These are phyloP conservation scores for Phlyctochytrium bullatum DNA, from an alignment of 192 early-diverging fungal species.

Conservation along the genomic window DNA sequence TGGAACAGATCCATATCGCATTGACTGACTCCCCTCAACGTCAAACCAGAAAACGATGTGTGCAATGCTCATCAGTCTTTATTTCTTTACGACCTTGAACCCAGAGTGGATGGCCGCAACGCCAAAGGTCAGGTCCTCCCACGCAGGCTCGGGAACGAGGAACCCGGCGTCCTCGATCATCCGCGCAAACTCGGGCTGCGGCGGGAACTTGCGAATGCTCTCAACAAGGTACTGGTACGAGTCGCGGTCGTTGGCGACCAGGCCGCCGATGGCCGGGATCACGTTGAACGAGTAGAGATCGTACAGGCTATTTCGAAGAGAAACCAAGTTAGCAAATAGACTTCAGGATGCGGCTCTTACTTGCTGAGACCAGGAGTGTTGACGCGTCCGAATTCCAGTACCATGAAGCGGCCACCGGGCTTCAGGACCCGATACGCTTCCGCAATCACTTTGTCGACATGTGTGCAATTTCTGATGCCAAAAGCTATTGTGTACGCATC, in stretches of 20 bases:
- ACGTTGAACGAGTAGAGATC: constrained; percentile 93
- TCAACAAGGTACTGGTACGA: constrained; percentile 99
- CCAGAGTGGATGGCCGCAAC: constrained; percentile 95
- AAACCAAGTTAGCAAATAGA: not conserved
- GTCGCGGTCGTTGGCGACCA: constrained; percentile 82
- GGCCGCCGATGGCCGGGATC: constrained; percentile 83
- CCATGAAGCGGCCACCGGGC: constrained; percentile 94
- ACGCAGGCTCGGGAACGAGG: constrained; percentile 80
- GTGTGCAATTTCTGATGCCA: constrained; percentile 97
- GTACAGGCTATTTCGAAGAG: constrained; percentile 58
- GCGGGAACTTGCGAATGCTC: constrained; percentile 89
- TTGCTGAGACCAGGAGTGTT: constrained; percentile 79
- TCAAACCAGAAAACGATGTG: too few relatives aligned
- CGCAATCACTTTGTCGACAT: constrained; percentile 78
- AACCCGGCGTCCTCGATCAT: constrained; percentile 92
- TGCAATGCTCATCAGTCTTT: constrained; percentile 15
- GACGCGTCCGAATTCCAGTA: constrained; percentile 89
- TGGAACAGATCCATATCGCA: too few relatives aligned
- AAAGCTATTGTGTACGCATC: constrained; percentile 98
- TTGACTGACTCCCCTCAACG: too few relatives aligned
- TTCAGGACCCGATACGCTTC: constrained; percentile 95
- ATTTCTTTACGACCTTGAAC: constrained; percentile 84
- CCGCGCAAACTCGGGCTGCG: constrained; percentile 83
- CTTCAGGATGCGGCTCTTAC: constrained; percentile 40
- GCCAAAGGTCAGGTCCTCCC: constrained; percentile 95